phyloP scores from a whole-genome alignment of 2,329 filamentous ascomycete species.

The Talaromyces sp. region DNA sequence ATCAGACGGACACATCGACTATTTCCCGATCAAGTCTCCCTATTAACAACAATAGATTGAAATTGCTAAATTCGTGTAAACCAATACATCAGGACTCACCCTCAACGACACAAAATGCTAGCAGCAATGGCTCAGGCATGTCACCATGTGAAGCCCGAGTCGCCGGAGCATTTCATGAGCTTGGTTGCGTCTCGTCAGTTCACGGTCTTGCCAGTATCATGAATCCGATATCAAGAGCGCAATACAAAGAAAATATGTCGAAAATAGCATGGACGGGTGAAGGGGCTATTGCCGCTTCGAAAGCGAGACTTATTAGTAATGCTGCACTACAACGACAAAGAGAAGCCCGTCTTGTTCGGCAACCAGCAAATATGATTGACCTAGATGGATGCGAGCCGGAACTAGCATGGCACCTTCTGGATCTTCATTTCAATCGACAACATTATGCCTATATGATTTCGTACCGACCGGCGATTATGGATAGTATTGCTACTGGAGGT shows the following conservation, averaged over 20 bases:
- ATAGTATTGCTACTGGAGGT: neutral
- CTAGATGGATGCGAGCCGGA: conserved; percentile 35
- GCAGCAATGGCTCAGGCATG: neutral
- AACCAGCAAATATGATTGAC: conserved; percentile 32
- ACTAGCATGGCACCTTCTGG: conserved; percentile 37
- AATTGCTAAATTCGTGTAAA: neutral
- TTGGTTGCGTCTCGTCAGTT: conserved; percentile 34
- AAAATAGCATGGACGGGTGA: conserved; percentile 14
- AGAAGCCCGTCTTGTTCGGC: conserved; percentile 26
- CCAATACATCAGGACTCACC: neutral
- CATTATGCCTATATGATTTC: conserved; percentile 39
- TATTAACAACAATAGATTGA: neutral
- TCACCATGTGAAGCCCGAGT: conserved; percentile 37
- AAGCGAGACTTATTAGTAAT: conserved; percentile 34
- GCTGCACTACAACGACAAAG: neutral
- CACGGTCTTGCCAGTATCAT: conserved; percentile 37
- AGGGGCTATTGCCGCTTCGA: conserved; percentile 6
- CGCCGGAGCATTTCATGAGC: conserved; percentile 36
- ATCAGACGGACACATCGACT: neutral
- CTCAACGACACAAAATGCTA: neutral
- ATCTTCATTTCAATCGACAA: conserved; percentile 40
- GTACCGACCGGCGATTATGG: conserved; percentile 38
- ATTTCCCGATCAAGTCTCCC: neutral
- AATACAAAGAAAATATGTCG: conserved; percentile 29
- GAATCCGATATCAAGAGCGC: conserved; percentile 30